These are phyloP conservation scores for Mallotus japonicus DNA, from an alignment of 441 rosid genomes.

Conservation along the genomic window DNA sequence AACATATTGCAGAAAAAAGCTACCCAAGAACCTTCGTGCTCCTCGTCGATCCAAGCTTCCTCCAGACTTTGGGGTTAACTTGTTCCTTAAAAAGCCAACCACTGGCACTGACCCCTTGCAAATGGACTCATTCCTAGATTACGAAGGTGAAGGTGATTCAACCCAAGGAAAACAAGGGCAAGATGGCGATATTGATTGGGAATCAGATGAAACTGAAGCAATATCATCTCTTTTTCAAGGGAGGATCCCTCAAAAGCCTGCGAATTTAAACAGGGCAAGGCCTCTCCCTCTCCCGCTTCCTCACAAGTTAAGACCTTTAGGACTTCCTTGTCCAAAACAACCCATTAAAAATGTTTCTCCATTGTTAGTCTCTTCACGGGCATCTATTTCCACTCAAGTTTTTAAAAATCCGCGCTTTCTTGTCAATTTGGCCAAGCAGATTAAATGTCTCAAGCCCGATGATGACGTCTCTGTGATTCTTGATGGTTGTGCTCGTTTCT, in stretches of 20 bases:
- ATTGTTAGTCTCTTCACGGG: constrained; percentile 30
- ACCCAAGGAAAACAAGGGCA: constrained; percentile 26
- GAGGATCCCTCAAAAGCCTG: constrained; percentile 80
- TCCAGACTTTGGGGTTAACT: constrained; percentile 77
- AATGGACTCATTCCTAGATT: constrained; percentile 22
- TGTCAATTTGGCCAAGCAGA: constrained; percentile 64
- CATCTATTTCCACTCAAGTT: constrained; percentile 39
- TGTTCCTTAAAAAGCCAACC: constrained; percentile 63
- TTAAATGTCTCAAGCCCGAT: constrained; percentile 42
- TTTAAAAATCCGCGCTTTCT: constrained; percentile 63
- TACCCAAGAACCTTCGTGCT: constrained; percentile 55
- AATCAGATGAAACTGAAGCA: constrained; percentile 63
- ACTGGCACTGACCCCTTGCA: constrained; percentile 21
- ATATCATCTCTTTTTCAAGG: constrained; percentile 76
- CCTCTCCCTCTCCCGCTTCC: constrained; percentile 85
- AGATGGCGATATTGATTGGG: constrained; percentile 48
- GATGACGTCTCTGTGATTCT: constrained; percentile 59
- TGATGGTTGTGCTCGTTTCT: constrained; percentile 45
- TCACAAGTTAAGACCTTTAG: constrained; percentile 63
- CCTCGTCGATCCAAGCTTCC: constrained; percentile 74
- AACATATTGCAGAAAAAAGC: constrained; percentile 33
- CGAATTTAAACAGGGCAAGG: constrained; percentile 46
- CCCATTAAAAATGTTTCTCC: constrained; percentile 24
- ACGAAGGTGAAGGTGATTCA: constrained; percentile 13
- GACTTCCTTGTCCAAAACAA: constrained; percentile 60